A percentile compares a stretch with the other conserved stretches of the same genome.
These are phyloP conservation scores for Fusarium papillatum DNA, from an alignment of 2,329 filamentous ascomycete species.

Conservation along the genomic window DNA sequence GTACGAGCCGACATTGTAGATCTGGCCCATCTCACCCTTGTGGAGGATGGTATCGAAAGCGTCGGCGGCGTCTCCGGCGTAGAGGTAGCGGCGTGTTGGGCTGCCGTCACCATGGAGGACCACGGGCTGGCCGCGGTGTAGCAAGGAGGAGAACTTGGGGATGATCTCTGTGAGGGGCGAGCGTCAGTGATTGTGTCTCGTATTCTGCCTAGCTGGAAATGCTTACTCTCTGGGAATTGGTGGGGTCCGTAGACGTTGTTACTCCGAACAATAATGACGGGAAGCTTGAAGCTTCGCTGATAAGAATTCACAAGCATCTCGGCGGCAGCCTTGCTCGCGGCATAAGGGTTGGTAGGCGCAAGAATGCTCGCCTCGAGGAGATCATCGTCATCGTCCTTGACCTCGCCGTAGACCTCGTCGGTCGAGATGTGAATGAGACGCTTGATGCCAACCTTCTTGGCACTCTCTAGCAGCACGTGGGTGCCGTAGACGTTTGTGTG, in stretches of 20 bases:
- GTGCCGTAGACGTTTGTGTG: conserved; percentile 87
- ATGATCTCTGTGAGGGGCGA: conserved; percentile 75
- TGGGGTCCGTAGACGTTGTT: conserved; percentile 92
- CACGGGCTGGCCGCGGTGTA: conserved; percentile 75
- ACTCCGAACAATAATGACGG: conserved; percentile 83
- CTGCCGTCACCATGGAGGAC: conserved; percentile 83
- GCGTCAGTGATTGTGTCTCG: neutral
- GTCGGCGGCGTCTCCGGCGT: conserved; percentile 83
- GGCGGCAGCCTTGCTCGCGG: conserved; percentile 85
- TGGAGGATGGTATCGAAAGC: conserved; percentile 89
- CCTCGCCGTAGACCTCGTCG: conserved; percentile 89
- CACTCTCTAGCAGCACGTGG: conserved; percentile 83
- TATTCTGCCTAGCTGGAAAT: neutral
- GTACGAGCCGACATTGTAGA: conserved; percentile 86
- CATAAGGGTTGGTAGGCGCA: conserved; percentile 86
- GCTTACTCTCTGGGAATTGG: conserved; percentile 85
- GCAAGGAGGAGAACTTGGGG: conserved; percentile 82
- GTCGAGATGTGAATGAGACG: conserved; percentile 88
- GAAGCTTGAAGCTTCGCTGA: conserved; percentile 84
- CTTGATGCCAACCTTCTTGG: conserved; percentile 77
- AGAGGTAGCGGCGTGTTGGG: conserved; percentile 82
- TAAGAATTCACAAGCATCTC: conserved; percentile 90
- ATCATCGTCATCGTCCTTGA: conserved; percentile 79
- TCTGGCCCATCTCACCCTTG: conserved; percentile 79
- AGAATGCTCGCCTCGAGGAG: conserved; percentile 82